A percentile compares a stretch with the other conserved stretches of the same genome.
phyloP scores from a whole-genome alignment of 805 yeast genomes.

The Pichia nanzhaoensis region DNA sequence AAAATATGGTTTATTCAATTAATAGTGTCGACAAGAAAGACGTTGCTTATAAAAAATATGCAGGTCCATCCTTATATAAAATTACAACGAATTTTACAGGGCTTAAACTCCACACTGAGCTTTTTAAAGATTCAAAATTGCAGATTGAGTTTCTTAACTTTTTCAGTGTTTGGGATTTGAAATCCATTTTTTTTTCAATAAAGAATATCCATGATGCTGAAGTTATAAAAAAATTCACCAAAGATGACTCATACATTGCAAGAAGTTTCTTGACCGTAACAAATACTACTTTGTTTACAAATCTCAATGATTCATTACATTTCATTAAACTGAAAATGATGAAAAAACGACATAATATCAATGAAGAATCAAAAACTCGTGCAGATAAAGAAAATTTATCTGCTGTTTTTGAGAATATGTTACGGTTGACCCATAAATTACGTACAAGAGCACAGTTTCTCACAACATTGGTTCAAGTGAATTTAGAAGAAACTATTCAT shows the following conservation, averaged over 20 bases:
- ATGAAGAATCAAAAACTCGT: neutral
- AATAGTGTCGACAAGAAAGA: constrained; percentile 9
- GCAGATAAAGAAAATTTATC: neutral
- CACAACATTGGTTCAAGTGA: constrained; percentile 15
- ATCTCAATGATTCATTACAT: constrained; percentile 15
- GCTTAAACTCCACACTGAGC: constrained; percentile 1
- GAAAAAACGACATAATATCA: neutral
- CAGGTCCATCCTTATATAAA: constrained; percentile 8
- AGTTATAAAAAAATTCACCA: constrained; percentile 9
- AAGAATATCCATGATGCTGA: constrained; percentile 11
- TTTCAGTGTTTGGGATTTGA: constrained; percentile 12
- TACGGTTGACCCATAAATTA: constrained; percentile 18
- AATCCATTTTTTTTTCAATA: constrained; percentile 6
- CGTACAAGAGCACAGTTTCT: constrained; percentile 23
- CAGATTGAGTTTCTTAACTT: constrained; percentile 15
- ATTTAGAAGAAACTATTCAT: constrained; percentile 13
- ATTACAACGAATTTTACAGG: constrained; percentile 13
- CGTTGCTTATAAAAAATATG: constrained; percentile 3
- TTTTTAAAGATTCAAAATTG: constrained; percentile 3
- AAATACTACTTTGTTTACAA: constrained; percentile 14
- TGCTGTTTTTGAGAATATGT: constrained; percentile 2
- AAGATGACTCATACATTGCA: constrained; percentile 17
- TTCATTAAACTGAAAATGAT: neutral
- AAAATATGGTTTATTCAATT: constrained; percentile 11
- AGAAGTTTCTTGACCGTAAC: constrained; percentile 20